Base-by-base conservation (phyloP, 768 basidiomycete genomes). In the Hericium alpestre region DNA sequence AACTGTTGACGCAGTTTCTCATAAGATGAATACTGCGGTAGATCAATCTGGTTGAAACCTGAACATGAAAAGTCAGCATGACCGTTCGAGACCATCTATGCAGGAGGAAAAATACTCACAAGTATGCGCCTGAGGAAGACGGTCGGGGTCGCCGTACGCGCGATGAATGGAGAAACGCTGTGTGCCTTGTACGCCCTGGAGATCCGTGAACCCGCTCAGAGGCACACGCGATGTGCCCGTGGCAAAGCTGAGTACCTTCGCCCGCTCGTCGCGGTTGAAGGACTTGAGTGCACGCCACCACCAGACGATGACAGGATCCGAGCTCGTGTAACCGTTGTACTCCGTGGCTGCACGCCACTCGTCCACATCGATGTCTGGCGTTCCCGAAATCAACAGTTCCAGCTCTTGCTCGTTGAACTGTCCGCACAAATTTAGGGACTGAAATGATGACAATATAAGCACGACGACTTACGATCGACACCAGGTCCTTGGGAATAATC, bases 231-330 rank as follows among this genome's bases (percentile, higher is more conserved):
- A 93, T 5, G 90, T 84, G 58, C 92, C 84, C 1, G 96, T 95
- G 13, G 93, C 94, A 71, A 99, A 99, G 75, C 94, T 95, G 56
- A 99, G 77, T 48, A 99, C 91, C 70, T 96, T 93, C 37, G 96
- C 93, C 56, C 93, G 79, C 71, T 99, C 96, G 64, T 97, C 94
- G 38, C 95, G 88, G 63, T 89, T 92, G 74, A 97, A 97, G 9
- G 93, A 95, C 71, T 98, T 93, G 46, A 99, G 80, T 1, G 95
- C 95, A 62, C 96, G 82, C 96, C 96, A 99, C 88, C 93, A 97
- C 94, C 94, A 99, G 27, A 90, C 86, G 58, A 98, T 93, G 65
- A 95, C 93, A 6, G 95, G 91, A 69, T 99, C 94, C 2, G 87
- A 89, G 65, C 87, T 80, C 6, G 79, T 81, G 69, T 91, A 93